Percentiles rank a stretch among this genome's conserved stretches.
Evolutionary conservation across 1,284 basidiomycete genomes (phyloP).

Genomic region (Dichomitus squalens): DNA sequence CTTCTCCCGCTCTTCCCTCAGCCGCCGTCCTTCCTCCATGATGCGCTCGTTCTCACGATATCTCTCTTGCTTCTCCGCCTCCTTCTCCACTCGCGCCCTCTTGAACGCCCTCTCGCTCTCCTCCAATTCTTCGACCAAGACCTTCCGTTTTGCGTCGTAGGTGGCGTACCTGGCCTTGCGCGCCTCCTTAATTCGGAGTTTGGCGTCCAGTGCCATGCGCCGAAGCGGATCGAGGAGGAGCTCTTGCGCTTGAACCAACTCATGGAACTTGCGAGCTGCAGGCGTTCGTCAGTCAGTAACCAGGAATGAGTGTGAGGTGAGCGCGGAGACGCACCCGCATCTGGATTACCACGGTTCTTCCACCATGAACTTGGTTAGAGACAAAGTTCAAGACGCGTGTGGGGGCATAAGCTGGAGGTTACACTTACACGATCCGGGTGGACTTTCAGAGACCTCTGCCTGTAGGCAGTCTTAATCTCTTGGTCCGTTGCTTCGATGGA

Average conservation of each 20-base stretch:
- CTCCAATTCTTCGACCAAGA: conserved; percentile 83
- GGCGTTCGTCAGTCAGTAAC: not conserved
- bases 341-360: conserved; percentile 78
- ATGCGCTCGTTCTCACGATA: conserved; percentile 74
- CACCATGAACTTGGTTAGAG: conserved; percentile 1
- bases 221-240: conserved; percentile 83
- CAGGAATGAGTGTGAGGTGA: too few species aligned
- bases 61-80: conserved; percentile 55
- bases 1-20: conserved; percentile 70
- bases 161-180: conserved; percentile 73
- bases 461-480: conserved; percentile 85
- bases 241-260: conserved; percentile 84
- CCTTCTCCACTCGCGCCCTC: conserved; percentile 64
- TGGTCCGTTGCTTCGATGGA: conserved; percentile 73
- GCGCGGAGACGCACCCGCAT: conserved; percentile 59
- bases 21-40: conserved; percentile 74
- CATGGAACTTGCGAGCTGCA: conserved; percentile 81
- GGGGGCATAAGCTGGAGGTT: conserved; percentile 11
- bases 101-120: conserved; percentile 82
- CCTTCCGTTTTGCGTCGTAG: conserved; percentile 81
- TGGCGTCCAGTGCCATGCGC: conserved; percentile 82
- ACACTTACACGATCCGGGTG: conserved; percentile 83
- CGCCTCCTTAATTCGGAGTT: conserved; percentile 72
- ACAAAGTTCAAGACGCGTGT: conserved; percentile 22
- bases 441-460: conserved; percentile 82